Evolutionary conservation across 1,284 basidiomycete species (phyloP), one percentile per base, ranked within the genome.

Genomic region (Neolentinus lepideus): DNA sequence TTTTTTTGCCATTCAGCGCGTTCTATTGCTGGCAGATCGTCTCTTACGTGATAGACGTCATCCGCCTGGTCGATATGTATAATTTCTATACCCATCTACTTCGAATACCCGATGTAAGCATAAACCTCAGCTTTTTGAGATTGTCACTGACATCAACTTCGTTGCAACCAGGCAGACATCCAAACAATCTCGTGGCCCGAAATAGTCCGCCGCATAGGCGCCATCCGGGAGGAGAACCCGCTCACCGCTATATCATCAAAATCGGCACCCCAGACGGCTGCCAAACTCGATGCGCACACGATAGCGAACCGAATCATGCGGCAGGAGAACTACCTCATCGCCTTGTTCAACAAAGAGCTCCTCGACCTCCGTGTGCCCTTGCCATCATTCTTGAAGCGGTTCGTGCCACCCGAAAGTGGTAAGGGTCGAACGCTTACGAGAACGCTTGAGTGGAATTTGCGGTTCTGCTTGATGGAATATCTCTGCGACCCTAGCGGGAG

Each of bases 321-420:
- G 19, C 92, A 97, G 69, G 94, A 98, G 69, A 99, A 99, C 72
- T 99, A 98, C 69, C 80, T 99, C 52, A 97, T 98, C 58, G 95
- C 96, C 0, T 72, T 99, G 14, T 98, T 99, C 74, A 98, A 98
- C 75, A 98, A 98, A 66, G 94, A 97, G 62, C 71, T 98, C 2
- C 77, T 99, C 48, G 91, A 99, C 69, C 78, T 98, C 12, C 84
- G 86, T 4, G 80, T 91, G 1, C 95, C 95, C 0, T 63, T 94
- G 19, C 92, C 92, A 0, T 68, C 66, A 8, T 57, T 74, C 12
- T 60, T 88, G 48, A 77, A 79, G 59, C 74, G 71, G 9, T 76
- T 85, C 46, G 67, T 85, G 26, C 63, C 69, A 1, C 70, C 74
- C 56, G 82, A 84, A 55, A 73, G 80, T 36, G 80, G 81, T 14